Evolutionary conservation across 352 stramenopile species (phyloP), one percentile per base, ranked within the genome.

Genomic region (Phytophthora constricta): DNA sequence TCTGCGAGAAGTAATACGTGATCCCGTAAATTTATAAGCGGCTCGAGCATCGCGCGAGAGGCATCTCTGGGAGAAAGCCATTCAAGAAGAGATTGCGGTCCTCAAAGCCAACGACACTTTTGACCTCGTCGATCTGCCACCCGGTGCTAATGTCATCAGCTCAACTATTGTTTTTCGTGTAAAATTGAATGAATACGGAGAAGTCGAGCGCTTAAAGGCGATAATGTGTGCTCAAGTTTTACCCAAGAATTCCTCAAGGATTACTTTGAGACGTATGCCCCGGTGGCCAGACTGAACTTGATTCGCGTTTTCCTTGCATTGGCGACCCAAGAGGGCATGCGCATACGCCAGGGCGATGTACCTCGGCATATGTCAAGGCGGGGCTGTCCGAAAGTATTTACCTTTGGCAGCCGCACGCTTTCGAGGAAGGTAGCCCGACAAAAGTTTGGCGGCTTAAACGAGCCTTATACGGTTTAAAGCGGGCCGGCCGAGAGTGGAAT

Each of bases 401-500:
- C 22, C 27, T 70, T 0, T 16, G 37, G 2, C 47, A 65, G 19
- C 62, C 62, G 0, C 16, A 16, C 2, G 54, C 47, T 45, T 65
- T 65, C 8, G 47, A 70, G 23, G 54, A 70, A 14, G 47, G 22
- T 4, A 65, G 31, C 31, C 54, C 1, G 3, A 28, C 45, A 0
- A 50, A 55, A 14, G 62, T 70, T 1, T 65, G 62, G 54, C 17
- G 46, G n/a, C 48, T 70, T 7, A 65, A 65, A 4, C 54, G 56
- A 13, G 62, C 62, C 1, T 4, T 69, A 7, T 59, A 69, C n/a
- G 53, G 53, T 10, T 26, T 69, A 10, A 69, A 69, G 9, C 62
- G 64, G n/a, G 62, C 34, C 3, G 52, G 62, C 4, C 14, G 37
- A 19, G 62, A 69, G 19, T 69, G 54, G 59, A 54, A 67, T 61